These are phyloP conservation scores for Candida tibetensis DNA, from an alignment of 805 yeast genomes.

Conservation along the genomic window DNA sequence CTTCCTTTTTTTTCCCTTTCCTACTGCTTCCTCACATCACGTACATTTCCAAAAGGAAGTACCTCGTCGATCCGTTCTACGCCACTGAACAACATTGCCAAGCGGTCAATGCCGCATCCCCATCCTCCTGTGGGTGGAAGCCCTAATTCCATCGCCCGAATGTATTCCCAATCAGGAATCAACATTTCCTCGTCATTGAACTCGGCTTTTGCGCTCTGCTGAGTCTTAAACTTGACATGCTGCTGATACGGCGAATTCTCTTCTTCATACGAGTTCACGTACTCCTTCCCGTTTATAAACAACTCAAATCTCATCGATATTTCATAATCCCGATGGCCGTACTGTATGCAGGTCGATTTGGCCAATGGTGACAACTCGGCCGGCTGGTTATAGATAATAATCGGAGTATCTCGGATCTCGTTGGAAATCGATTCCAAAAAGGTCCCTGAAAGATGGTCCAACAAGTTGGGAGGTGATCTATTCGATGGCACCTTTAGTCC, in stretches of 20 bases:
- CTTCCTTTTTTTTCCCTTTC: too few relatives aligned
- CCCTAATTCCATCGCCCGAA: slow-evolving; percentile 83
- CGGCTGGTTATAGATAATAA: slow-evolving; percentile 81
- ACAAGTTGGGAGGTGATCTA: slow-evolving; percentile 53
- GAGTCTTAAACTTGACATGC: slow-evolving; percentile 56
- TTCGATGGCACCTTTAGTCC: slow-evolving; percentile 37
- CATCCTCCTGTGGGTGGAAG: slow-evolving; percentile 98
- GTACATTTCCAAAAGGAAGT: slow-evolving; percentile 67
- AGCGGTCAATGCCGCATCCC: slow-evolving; percentile 92
- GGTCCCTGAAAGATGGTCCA: slow-evolving; percentile 59
- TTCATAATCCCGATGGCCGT: slow-evolving; percentile 29
- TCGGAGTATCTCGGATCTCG: slow-evolving; percentile 44
- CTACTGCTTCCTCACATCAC: slow-evolving; percentile 65
- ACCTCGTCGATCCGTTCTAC: slow-evolving; percentile 70
- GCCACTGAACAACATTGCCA: slow-evolving; percentile 74
- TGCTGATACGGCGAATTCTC: slow-evolving; percentile 86
- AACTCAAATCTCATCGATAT: slow-evolving; percentile 78
- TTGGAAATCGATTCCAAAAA: slow-evolving; percentile 65
- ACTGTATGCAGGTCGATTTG: slow-evolving; percentile 48
- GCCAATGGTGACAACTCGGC: slow-evolving; percentile 83
- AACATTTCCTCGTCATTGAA: slow-evolving; percentile 60
- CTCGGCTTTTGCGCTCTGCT: slow-evolving; percentile 46
- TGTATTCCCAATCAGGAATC: slow-evolving; percentile 68
- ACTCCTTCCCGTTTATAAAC: slow-evolving; percentile 76
- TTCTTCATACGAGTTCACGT: slow-evolving; percentile 92